Base-by-base conservation (phyloP, 2,329 filamentous ascomycete genomes). In the Alternaria panax region DNA sequence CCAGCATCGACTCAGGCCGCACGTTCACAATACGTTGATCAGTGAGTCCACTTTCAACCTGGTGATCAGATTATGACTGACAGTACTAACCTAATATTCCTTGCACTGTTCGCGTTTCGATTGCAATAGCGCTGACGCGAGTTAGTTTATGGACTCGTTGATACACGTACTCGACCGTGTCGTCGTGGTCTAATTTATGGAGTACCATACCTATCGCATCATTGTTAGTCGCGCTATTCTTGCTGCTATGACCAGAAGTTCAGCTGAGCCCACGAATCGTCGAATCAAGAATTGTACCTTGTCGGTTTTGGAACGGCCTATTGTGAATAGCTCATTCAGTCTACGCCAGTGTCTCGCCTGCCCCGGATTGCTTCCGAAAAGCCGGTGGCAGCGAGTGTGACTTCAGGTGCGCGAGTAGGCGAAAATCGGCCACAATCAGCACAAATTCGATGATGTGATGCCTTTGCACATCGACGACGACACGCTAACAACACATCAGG, bases 191-290 rank as follows among this genome's bases (percentile, higher is more conserved):
- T 48, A 20, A 36, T 48, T 48, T 18, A 32, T 27, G 9, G 43
- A 41, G 30, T 27, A 32, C 41, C 30, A 45, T 22, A 25, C 32
- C 34, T 30, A 18, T 40, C 28, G 16, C 36, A 34, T 12, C 40
- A 46, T 36, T 36, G 18, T 30, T 46, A 53, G 28, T 45, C 41
- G 28, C 43, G 38, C 56, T 59, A 20, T 41, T 40, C 20, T 28
- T 27, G 7, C 56, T 59, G 56, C 56, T 50, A 59, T 59, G 56
- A 59, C 56, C 56, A 59, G 56, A 59, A 55, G 56, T 59, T 59
- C 51, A 43, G 51, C 34, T 41, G 16, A 30, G 36, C 38, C 50
- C 36, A 56, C 53, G 34, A 56, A 51, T 56, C 45, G 28, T 32
- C 20, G 24, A 9, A 20, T 22, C 45, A 32, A 25, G 42, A 46